Evolutionary conservation across 176 grass and related monocot species (phyloP).

Genomic region (Hsuehochloa calcarea): DNA sequence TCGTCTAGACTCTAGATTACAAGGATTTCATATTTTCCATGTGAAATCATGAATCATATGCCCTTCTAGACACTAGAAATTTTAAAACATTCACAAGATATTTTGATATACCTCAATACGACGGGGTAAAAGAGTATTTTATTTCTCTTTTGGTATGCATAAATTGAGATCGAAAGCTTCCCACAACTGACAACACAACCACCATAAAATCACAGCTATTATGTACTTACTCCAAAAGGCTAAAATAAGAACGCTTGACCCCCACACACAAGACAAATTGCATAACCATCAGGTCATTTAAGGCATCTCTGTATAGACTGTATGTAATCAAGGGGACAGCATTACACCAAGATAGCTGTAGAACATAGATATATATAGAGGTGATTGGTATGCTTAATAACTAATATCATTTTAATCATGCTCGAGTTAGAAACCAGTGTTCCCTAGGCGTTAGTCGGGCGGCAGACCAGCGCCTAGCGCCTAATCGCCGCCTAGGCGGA

Average conservation of each 20-base stretch:
- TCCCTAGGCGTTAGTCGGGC: no score
- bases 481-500: no score
- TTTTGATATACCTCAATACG: no score
- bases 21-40: no score
- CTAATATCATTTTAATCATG: neutral
- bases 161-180: neutral
- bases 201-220: neutral
- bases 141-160: neutral
- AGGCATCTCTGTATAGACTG: neutral
- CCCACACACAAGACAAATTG: neutral
- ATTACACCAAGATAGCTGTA: neutral
- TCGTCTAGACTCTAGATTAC: no score
- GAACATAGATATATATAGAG: slow-evolving; percentile 1
- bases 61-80: no score
- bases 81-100: no score
- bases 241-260: neutral
- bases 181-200: neutral
- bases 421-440: neutral
- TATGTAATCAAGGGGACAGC: neutral
- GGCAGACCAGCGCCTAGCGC: no score
- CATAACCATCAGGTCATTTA: neutral
- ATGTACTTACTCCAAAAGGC: neutral
- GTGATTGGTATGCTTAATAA: neutral
- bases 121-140: neutral
- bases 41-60: no score